Base-by-base conservation (phyloP, 2,329 filamentous ascomycete species). In the Curvularia eragrostidis region DNA sequence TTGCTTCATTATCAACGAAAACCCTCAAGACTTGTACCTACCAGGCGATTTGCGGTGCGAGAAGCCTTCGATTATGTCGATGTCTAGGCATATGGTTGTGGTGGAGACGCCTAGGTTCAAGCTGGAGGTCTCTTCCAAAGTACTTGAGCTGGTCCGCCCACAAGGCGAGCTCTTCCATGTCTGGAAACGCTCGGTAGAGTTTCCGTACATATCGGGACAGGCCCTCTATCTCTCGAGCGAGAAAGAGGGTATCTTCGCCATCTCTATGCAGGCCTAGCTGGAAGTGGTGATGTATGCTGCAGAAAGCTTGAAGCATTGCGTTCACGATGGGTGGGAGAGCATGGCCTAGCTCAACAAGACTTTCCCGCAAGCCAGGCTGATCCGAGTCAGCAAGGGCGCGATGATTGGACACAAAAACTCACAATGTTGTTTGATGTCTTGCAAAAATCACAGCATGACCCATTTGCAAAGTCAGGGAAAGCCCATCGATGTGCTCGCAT, bases 261-360 rank as follows among this genome's bases (percentile, higher is more conserved):
- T 54, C 41, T 10, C 38, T 26, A 26, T 64, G 57, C 30, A 59
- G 53, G 3, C 64, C 63, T 5, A 46, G 18, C 46, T 36, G 36
- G 28, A 57, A 67, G 42, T 64, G 56, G n/a, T 50, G n/a, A 42
- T 65, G 63, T 44, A 63, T 61, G 19, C 24, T 23, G 18, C 56
- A 15, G 48, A 41, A 52, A 3, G 43, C 39, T 10, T 57, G 23
- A 24, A 50, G n/a, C 23, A 50, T 19, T 5, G 36, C 13, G 9
- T 41, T 21, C 10, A 41, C 24, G n/a, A 32, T 24, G 15, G 46
- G 46, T 6, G 24, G 36, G 10, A 39, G 23, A 18, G 42, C 10
- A 12, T 41, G 24, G 8, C 38, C 28, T 30, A 64, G 48, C 24
- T 56, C 28, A 19, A 38, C 23, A 21, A 59, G 48, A 23, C 48